phyloP scores from a whole-genome alignment of 352 stramenopile genomes.

The Phytophthora lateralis region DNA sequence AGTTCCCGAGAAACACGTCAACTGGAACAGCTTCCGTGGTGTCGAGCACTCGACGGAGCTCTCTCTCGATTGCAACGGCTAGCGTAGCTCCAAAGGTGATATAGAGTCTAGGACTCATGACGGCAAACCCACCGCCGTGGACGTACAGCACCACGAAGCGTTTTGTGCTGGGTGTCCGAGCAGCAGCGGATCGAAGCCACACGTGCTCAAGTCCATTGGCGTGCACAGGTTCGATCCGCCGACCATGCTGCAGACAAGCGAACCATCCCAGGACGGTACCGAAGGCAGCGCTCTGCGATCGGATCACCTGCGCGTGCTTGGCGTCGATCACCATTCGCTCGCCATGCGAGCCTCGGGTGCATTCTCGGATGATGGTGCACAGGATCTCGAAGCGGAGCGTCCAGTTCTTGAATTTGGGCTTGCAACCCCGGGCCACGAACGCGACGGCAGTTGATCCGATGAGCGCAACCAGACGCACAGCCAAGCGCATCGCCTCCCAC shows the following conservation, averaged over 20 bases:
- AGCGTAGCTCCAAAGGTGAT: conserved; percentile 35
- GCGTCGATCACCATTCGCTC: conserved; percentile 34
- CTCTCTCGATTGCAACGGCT: conserved; percentile 29
- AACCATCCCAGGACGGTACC: conserved; percentile 37
- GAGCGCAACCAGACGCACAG: conserved; percentile 18
- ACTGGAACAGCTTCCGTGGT: conserved; percentile 22
- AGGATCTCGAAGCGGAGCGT: conserved; percentile 52
- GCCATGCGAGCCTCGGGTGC: conserved; percentile 28
- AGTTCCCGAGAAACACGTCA: conserved; percentile 51
- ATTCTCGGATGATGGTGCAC: conserved; percentile 33
- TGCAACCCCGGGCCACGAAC: conserved; percentile 36
- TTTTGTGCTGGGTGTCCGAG: conserved; percentile 14
- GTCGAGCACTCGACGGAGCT: conserved; percentile 15
- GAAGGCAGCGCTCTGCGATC: conserved; percentile 36
- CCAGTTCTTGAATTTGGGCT: conserved; percentile 48
- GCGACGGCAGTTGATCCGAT: conserved; percentile 21
- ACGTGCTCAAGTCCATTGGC: conserved; percentile 45
- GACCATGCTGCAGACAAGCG: conserved; percentile 27
- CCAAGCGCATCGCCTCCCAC: conserved; percentile 35
- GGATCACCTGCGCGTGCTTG: conserved; percentile 40
- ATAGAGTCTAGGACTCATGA: conserved; percentile 53
- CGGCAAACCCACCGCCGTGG: conserved; percentile 56
- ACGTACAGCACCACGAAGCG: conserved; percentile 56
- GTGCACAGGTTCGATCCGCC: conserved; percentile 32
- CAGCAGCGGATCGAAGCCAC: conserved; percentile 36